Conservation (phyloP, 2,329 filamentous ascomycete genomes). For the Venturia pyrina region DNA sequence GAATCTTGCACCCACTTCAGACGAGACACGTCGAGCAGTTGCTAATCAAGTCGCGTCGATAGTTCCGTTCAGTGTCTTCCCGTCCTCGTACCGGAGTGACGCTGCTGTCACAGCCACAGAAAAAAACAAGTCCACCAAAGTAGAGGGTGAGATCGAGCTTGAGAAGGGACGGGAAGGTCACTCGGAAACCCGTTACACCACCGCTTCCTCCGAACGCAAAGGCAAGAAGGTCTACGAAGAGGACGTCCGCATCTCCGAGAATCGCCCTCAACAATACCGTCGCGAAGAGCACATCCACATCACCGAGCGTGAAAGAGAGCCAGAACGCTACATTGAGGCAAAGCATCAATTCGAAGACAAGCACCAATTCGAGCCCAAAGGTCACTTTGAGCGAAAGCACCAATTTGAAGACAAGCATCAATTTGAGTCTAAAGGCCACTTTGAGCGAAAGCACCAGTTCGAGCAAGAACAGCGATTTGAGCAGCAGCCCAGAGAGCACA, state of each 20-base stretch:
- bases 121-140: conserved; percentile 59
- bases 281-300: conserved; percentile 33
- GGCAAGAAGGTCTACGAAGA: conserved; percentile 60
- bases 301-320: conserved; percentile 26
- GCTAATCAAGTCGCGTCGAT: not conserved
- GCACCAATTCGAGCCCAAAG: no score
- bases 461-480: conserved; percentile 8
- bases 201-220: conserved; percentile 49
- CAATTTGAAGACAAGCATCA: conserved; percentile 1
- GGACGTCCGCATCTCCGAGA: conserved; percentile 76
- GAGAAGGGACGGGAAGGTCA: conserved; percentile 93
- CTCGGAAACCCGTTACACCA: conserved; percentile 44
- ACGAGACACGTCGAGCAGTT: not conserved
- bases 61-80: conserved; percentile 98
- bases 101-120: conserved; percentile 41
- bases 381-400: conserved; percentile 14
- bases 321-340: conserved; percentile 4
- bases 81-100: conserved; percentile 86
- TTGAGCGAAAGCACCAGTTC: not conserved
- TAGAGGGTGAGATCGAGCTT: conserved; percentile 82
- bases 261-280: conserved; percentile 38
- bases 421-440: not conserved
- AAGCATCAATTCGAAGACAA: no score
- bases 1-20: not conserved
- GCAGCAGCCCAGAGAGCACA: conserved; percentile 11